Percentiles rank a stretch among this genome's conserved stretches.
Evolutionary conservation across 2,329 filamentous ascomycete species (phyloP).

Genomic region (Aureobasidium sp.): DNA sequence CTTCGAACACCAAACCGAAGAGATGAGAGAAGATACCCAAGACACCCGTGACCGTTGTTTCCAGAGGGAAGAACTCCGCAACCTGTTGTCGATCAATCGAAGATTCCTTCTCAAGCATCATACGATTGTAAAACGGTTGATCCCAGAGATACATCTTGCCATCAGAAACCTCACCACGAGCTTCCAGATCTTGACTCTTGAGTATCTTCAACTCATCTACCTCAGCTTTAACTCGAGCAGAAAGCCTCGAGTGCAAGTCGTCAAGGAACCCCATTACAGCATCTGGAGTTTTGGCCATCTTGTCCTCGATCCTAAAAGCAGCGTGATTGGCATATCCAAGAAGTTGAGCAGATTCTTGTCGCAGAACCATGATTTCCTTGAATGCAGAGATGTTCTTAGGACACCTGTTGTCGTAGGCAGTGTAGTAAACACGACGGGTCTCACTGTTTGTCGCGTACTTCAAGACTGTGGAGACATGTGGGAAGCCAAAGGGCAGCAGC

Average conservation of each 20-base stretch:
- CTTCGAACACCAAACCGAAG: constrained; percentile 45
- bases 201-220: not conserved
- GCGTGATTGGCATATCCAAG: constrained; percentile 72
- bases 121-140: constrained; percentile 41
- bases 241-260: constrained; percentile 41
- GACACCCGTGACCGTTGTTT: constrained; percentile 44
- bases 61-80: constrained; percentile 43
- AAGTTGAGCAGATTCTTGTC: constrained; percentile 69
- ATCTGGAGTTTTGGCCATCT: constrained; percentile 73
- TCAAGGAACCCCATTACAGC: constrained; percentile 64
- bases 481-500: constrained; percentile 71
- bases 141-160: constrained; percentile 32
- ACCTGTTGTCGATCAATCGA: constrained; percentile 40
- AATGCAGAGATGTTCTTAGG: constrained; percentile 65
- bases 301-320: constrained; percentile 68
- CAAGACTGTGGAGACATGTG: constrained; percentile 66
- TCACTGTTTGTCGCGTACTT: constrained; percentile 67
- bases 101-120: constrained; percentile 43
- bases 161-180: not conserved
- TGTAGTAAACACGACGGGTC: constrained; percentile 58
- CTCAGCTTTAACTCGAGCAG: not conserved
- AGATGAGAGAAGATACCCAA: constrained; percentile 47
- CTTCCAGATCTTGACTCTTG: not conserved
- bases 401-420: constrained; percentile 74
- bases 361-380: constrained; percentile 62